These are phyloP conservation scores for Pichia sp. DNA, from an alignment of 1,139 yeast species.

Conservation along the genomic window DNA sequence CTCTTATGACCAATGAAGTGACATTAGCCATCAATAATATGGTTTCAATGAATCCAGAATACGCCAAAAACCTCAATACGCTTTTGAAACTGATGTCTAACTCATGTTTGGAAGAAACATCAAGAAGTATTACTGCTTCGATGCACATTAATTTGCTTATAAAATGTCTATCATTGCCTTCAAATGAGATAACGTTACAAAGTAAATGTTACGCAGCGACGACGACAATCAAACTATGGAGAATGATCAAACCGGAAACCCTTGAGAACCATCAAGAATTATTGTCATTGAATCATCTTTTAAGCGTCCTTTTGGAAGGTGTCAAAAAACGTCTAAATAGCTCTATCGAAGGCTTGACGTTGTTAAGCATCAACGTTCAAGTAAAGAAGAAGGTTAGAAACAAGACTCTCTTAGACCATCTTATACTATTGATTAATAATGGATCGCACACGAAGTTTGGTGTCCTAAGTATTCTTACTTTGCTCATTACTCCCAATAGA, in stretches of 20 bases:
- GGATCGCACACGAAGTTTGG: constrained; percentile 28
- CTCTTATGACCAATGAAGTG: constrained; percentile 17
- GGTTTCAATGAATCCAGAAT: constrained; percentile 1
- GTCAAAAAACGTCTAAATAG: constrained; percentile 11
- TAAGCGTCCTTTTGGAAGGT: constrained; percentile 19
- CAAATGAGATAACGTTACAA: constrained; percentile 1
- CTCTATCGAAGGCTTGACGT: constrained; percentile 37
- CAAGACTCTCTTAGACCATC: constrained; percentile 26
- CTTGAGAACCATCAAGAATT: constrained; percentile 18
- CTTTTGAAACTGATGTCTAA: constrained; percentile 20
- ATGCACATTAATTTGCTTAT: constrained; percentile 16
- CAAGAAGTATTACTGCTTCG: constrained; percentile 20
- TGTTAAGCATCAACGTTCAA: constrained; percentile 32
- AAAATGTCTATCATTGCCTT: constrained; percentile 10
- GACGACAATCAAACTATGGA: constrained; percentile 38
- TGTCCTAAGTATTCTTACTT: constrained; percentile 30
- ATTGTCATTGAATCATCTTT: constrained; percentile 22
- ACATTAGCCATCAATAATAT: constrained; percentile 10
- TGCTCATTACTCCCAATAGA: constrained; percentile 30
- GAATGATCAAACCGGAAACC: constrained; percentile 27
- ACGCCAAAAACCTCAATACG: constrained; percentile 5
- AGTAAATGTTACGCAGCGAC: constrained; percentile 27
- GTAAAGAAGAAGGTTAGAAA: constrained; percentile 29
- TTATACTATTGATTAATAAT: constrained; percentile 7
- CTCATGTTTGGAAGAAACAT: constrained; percentile 21